Percentiles rank a stretch among this genome's conserved stretches.
phyloP scores from a whole-genome alignment of 73 alveolate genomes.

The Stentor coeruleus region DNA sequence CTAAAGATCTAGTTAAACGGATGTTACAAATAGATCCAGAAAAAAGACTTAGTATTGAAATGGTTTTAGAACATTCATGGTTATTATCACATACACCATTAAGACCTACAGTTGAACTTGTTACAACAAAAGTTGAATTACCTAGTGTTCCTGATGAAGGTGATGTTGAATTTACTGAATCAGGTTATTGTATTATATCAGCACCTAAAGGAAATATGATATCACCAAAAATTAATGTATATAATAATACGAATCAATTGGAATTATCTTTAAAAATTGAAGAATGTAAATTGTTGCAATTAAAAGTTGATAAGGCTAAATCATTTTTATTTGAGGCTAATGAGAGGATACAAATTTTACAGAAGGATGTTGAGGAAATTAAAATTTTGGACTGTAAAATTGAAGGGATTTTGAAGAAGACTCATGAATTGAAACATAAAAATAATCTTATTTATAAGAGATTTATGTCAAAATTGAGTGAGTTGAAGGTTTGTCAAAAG shows the following conservation, averaged over 20 bases:
- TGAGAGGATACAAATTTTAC: neutral
- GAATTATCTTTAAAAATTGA: neutral
- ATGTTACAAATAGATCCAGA: neutral
- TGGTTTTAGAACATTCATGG: neutral
- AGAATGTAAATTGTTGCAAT: too few relatives aligned
- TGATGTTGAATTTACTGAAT: neutral
- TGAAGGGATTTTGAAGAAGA: neutral
- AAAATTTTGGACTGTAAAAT: neutral
- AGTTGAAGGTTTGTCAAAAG: neutral
- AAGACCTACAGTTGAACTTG: slow-evolving; percentile 4
- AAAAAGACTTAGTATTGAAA: neutral
- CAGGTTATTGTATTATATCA: neutral
- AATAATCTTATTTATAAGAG: neutral
- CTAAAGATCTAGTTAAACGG: neutral
- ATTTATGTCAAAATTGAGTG: neutral
- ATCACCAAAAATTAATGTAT: too few relatives aligned
- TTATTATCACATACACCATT: neutral
- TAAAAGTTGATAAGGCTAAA: neutral
- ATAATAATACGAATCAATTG: too few relatives aligned
- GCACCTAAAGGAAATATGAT: neutral
- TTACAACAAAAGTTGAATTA: neutral
- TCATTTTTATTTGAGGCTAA: too few relatives aligned
- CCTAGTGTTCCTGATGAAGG: slow-evolving; percentile 23
- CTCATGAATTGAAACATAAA: neutral
- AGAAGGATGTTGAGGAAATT: neutral